These are phyloP conservation scores for Podospora didyma DNA, from an alignment of 495 filamentous ascomycete species.

Conservation along the genomic window DNA sequence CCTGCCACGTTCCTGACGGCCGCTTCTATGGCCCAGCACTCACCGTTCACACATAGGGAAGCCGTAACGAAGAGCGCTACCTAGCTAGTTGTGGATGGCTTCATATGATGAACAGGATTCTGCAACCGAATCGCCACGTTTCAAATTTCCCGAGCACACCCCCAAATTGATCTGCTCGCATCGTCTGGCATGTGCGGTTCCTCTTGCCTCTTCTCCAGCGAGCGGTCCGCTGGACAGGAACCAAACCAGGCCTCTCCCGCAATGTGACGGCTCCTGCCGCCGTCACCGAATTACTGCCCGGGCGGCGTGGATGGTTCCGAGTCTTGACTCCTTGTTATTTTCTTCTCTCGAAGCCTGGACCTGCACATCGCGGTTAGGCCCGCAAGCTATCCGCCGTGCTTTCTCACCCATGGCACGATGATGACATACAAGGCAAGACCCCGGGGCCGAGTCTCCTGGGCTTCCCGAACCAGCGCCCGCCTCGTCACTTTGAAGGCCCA, in stretches of 20 bases:
- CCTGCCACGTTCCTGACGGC: neutral
- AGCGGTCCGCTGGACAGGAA: neutral
- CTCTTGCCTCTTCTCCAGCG: neutral
- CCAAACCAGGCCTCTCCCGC: neutral
- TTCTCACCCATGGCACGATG: neutral
- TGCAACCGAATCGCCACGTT: slow-evolving; percentile 7
- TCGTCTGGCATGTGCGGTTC: neutral
- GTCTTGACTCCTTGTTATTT: neutral
- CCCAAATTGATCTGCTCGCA: slow-evolving; percentile 6
- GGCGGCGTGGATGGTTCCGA: neutral
- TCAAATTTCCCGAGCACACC: slow-evolving; percentile 2
- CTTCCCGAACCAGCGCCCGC: neutral
- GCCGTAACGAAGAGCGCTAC: too few species aligned
- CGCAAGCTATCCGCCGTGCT: neutral
- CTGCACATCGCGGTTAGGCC: neutral
- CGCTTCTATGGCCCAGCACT: neutral
- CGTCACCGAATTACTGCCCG: neutral
- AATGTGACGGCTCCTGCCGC: neutral
- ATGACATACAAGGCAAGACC: neutral
- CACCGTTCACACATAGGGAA: too few species aligned
- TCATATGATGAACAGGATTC: slow-evolving; percentile 1
- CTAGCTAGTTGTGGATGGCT: slow-evolving; percentile 3
- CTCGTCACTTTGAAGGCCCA: neutral
- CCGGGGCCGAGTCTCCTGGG: neutral
- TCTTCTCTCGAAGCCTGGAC: neutral